Evolutionary conservation across 2,329 filamentous ascomycete species (phyloP), one percentile per base, ranked within the genome.

Genomic region (Apiospora sp.): DNA sequence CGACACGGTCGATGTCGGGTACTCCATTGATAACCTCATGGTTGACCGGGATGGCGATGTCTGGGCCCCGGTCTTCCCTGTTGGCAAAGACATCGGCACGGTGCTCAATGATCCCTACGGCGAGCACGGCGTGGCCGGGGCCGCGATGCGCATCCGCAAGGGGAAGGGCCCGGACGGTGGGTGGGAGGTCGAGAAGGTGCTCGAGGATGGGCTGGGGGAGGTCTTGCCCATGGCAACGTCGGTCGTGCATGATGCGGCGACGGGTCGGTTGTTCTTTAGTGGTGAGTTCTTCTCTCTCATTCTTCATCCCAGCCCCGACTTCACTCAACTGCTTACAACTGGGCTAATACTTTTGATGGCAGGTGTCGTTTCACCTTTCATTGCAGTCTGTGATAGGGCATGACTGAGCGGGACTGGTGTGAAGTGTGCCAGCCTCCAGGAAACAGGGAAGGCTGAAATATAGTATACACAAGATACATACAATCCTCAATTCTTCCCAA

Each of bases 201-300:
- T 80, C 10, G 79, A 80, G 72, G 79, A 80, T 69, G 73, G 74
- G 0, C 41, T 74, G 12, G 76, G 71, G 1, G 78, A 78, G 69
- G 73, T 79, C 13, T 72, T 80, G 14, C 76, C 78, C 4, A 76
- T 71, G 7, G 44, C 76, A 10, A 80, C 78, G 30, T 76, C 74
- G 0, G 79, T 75, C 10, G 69, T 80, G 22, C 78, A 79, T 48
- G 79, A 80, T 71, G 77, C 76, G 14, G 76, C 74, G 69, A 80
- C 79, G 0, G 77, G 79, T 13, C 76, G 76, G 37, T 49, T 80
- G 54, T 80, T 80, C 49, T 72, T 79, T 24, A 73, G 75, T 41
- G 73, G 79, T 80, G 73, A 68, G 67, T 48, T 34, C 22, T 30
- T 7, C 4, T 30, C 43, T 5, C 14, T 16, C 64, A 12, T 6